These are phyloP conservation scores for Glycine soja DNA, from an alignment of 306 rosid species.

Conservation along the genomic window DNA sequence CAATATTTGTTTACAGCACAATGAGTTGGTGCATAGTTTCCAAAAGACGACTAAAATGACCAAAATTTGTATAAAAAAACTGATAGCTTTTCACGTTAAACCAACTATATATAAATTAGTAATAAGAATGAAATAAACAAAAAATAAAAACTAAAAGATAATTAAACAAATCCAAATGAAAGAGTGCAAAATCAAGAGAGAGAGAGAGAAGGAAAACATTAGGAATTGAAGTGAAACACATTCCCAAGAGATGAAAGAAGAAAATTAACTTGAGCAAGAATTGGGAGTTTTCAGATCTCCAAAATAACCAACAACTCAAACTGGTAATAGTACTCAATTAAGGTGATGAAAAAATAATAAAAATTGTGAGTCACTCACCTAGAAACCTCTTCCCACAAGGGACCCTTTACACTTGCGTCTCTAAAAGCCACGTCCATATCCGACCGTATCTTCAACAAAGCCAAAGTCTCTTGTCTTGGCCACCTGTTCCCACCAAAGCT, in stretches of 20 bases:
- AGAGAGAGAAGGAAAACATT: neutral
- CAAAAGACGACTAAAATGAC: no score
- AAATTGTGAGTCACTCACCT: slow-evolving; percentile 52
- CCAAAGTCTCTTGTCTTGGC: slow-evolving; percentile 92
- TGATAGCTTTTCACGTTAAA: no score
- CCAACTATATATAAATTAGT: no score
- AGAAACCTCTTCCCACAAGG: slow-evolving; percentile 97
- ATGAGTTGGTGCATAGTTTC: no score
- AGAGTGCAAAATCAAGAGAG: neutral
- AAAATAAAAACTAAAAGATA: slow-evolving; percentile 11
- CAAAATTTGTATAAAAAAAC: no score
- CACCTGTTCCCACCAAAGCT: slow-evolving; percentile 89
- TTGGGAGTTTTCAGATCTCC: slow-evolving; percentile 48
- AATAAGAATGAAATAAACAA: neutral
- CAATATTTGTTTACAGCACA: no score
- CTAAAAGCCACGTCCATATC: slow-evolving; percentile 89
- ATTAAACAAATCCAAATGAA: slow-evolving; percentile 36
- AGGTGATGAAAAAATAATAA: neutral
- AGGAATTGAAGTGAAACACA: slow-evolving; percentile 45
- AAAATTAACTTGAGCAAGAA: neutral
- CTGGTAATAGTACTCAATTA: neutral
- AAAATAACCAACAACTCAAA: neutral
- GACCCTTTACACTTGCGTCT: slow-evolving; percentile 94
- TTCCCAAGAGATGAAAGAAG: slow-evolving; percentile 30
- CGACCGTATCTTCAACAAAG: slow-evolving; percentile 86